Evolutionary conservation across 345 rosid species (phyloP), one percentile per base, ranked within the genome.

Genomic region (Noccaea caerulescens): DNA sequence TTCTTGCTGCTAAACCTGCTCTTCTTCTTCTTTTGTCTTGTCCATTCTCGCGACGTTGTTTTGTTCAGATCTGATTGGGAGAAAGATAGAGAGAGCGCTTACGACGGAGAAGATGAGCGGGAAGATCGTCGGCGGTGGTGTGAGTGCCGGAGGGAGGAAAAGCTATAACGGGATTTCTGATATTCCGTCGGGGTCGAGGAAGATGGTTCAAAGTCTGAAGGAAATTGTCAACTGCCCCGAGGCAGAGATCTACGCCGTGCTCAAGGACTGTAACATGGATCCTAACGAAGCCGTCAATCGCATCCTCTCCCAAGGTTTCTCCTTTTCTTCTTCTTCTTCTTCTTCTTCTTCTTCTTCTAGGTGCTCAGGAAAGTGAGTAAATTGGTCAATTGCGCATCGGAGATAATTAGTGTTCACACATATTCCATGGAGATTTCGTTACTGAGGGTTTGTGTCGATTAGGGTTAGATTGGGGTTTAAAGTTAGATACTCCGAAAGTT

Each of bases 221-320:
- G 97, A 90, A 85, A 88, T 93, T 72, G 96, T 93, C 14, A 90
- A 82, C 91, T 86, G 87, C 49, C 80, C 96, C 3, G 98, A 93
- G 33, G 64, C 77, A 30, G 98, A 93, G 98, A 93, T 90, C 97
- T 90, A 93, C 57, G 84, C 93, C 39, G 84, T 79, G 76, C 98
- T 93, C 56, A 88, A 87, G 79, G 98, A 93, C 47, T 93, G 98
- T 79, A 82, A 82, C 78, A 90, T 93, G 98, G 98, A 93, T 91
- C 98, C 97, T 64, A 88, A 93, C 79, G 97, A 93, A 76, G 88
- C 98, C 65, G 97, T 88, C 69, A 85, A 82, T 80, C 97, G 98
- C 70, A 91, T 90, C 66, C 93, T 93, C 72, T 34, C 85, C 43
- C 98, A 87, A 93, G 98, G 98, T 92, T 49, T 32, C 7, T 13